These are phyloP conservation scores for Skeletonema menzelii DNA, from an alignment of 108 stramenopile genomes.

Conservation along the genomic window DNA sequence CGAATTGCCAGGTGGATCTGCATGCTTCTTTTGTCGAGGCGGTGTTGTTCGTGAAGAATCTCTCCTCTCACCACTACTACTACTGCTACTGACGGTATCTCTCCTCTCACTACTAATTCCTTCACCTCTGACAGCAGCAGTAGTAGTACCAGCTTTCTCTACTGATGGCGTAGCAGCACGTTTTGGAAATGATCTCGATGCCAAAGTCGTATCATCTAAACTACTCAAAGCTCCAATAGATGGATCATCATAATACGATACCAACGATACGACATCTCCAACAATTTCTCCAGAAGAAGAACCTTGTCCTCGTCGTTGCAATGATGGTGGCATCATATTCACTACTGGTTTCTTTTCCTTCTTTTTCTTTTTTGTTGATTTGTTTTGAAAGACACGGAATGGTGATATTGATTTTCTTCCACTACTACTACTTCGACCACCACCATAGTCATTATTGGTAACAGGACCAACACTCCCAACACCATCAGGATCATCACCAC, in stretches of 20 bases:
- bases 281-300: background rate
- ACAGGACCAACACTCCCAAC: background rate
- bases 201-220: background rate
- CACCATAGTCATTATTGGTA: background rate
- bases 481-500: background rate
- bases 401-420: background rate
- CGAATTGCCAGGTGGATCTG: conserved; percentile 21
- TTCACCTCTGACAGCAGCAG: background rate
- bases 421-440: background rate
- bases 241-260: conserved; percentile 5
- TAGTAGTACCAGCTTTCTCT: background rate
- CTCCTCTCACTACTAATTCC: no score
- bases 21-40: background rate
- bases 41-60: background rate
- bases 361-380: background rate
- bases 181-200: background rate
- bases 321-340: background rate
- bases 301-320: background rate
- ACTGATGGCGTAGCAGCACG: background rate
- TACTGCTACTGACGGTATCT: no score
- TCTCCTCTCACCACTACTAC: no score
- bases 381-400: background rate
- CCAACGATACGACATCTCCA: background rate
- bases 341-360: background rate
- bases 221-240: background rate